These are phyloP conservation scores for Chalara sp. DNA, from an alignment of 2,329 filamentous ascomycete species.

Conservation along the genomic window DNA sequence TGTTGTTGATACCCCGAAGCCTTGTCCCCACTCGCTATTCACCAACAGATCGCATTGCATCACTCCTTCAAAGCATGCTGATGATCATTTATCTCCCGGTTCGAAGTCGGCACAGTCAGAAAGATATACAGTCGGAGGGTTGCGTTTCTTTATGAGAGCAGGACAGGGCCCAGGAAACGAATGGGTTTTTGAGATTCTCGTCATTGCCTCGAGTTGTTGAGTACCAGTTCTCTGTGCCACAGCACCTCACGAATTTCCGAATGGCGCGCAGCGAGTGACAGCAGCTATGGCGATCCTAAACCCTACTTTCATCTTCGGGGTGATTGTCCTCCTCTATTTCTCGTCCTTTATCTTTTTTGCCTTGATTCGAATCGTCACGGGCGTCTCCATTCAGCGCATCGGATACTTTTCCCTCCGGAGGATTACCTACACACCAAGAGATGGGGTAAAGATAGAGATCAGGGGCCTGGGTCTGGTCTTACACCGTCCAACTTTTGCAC, in stretches of 20 bases:
- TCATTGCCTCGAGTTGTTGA: not conserved
- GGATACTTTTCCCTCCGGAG: constrained; percentile 88
- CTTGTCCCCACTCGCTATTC: no score
- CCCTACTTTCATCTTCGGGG: constrained; percentile 79
- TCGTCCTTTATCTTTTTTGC: constrained; percentile 91
- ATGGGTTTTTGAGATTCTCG: not conserved
- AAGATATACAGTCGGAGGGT: no score
- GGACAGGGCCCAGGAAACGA: no score
- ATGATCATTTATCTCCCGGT: no score
- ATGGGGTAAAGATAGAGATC: constrained; percentile 85
- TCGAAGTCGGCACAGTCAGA: no score
- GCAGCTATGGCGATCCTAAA: constrained; percentile 55
- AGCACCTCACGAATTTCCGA: constrained; percentile 4
- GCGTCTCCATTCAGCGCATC: constrained; percentile 90
- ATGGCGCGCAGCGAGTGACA: constrained; percentile 17
- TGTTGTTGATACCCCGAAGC: no score
- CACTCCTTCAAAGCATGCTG: no score
- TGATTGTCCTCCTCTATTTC: constrained; percentile 80
- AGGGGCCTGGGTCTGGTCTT: constrained; percentile 81
- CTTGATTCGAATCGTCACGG: constrained; percentile 83
- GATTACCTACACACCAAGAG: constrained; percentile 80
- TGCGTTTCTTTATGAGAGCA: no score
- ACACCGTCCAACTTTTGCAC: constrained; percentile 91
- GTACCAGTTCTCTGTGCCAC: not conserved
- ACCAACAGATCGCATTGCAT: no score